Evolutionary conservation across 805 yeast species (phyloP).

Genomic region (Saccharomycopsis sp.): DNA sequence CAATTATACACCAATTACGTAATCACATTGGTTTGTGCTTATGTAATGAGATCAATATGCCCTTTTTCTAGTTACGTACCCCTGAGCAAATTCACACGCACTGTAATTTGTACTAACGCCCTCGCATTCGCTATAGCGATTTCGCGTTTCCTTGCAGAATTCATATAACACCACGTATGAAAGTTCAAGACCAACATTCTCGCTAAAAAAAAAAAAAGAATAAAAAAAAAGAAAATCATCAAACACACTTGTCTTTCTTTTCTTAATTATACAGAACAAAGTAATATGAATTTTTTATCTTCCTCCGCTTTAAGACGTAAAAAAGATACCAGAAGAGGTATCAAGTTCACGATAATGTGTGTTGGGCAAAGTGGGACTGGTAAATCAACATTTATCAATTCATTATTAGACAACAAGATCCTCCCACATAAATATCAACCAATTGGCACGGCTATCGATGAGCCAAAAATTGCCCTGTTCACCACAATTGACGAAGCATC

Average conservation of each 20-base stretch:
- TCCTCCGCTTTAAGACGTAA: constrained; percentile 36
- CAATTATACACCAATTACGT: too few species aligned
- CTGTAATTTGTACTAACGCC: neutral
- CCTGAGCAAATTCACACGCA: neutral
- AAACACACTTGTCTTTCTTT: neutral
- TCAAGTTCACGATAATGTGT: constrained; percentile 66
- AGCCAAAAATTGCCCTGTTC: constrained; percentile 41
- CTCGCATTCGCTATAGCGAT: neutral
- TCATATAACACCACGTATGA: too few species aligned
- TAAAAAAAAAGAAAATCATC: too few species aligned
- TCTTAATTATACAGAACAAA: neutral
- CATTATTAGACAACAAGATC: constrained; percentile 55
- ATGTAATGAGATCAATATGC: too few species aligned
- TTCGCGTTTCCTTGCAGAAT: neutral
- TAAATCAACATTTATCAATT: constrained; percentile 67
- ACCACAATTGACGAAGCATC: constrained; percentile 27
- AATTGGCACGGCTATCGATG: constrained; percentile 26
- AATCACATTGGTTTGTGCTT: too few species aligned
- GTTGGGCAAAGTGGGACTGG: constrained; percentile 75
- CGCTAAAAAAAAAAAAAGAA: too few species aligned
- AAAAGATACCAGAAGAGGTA: constrained; percentile 66
- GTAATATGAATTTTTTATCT: constrained; percentile 18
- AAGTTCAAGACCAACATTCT: too few species aligned
- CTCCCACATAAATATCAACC: constrained; percentile 52
- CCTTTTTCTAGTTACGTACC: neutral